phyloP scores from a whole-genome alignment of 2,329 filamentous ascomycete genomes.

The Atkinsonella hypoxylon region DNA sequence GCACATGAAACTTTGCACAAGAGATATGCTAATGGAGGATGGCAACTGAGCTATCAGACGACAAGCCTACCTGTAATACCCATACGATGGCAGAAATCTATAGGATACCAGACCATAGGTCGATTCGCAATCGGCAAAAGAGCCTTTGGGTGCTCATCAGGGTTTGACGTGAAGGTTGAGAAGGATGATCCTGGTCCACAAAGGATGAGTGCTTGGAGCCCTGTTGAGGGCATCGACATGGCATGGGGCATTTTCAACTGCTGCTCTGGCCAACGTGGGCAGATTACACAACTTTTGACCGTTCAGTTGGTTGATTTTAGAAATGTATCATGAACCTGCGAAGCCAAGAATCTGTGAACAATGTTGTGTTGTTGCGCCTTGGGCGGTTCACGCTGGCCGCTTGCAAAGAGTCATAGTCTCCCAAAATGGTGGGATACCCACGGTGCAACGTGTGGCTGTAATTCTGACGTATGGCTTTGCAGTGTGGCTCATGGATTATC shows the following conservation, averaged over 20 bases:
- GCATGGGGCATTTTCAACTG: slow-evolving; percentile 56
- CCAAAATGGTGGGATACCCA: no score
- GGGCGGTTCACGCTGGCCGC: no score
- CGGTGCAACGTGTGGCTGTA: no score
- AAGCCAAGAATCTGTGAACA: no score
- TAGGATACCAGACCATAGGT: slow-evolving; percentile 82
- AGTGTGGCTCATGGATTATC: no score
- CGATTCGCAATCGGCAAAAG: slow-evolving; percentile 72
- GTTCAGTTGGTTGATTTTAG: not conserved
- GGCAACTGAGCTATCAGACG: no score
- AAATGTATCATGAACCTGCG: not conserved
- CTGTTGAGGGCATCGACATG: slow-evolving; percentile 57
- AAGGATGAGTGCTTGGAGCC: slow-evolving; percentile 72
- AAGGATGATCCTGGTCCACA: slow-evolving; percentile 75
- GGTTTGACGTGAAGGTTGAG: slow-evolving; percentile 69
- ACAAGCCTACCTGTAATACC: slow-evolving; percentile 55
- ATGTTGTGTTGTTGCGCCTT: no score
- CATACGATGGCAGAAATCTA: slow-evolving; percentile 75
- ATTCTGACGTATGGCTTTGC: no score
- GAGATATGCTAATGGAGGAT: no score
- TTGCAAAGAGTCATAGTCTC: no score
- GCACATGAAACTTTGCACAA: no score
- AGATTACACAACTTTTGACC: not conserved
- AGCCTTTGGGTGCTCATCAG: slow-evolving; percentile 71
- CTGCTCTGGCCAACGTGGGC: not conserved